Evolutionary conservation across 306 rosid genomes (phyloP).

Genomic region (Alnus glutinosa): DNA sequence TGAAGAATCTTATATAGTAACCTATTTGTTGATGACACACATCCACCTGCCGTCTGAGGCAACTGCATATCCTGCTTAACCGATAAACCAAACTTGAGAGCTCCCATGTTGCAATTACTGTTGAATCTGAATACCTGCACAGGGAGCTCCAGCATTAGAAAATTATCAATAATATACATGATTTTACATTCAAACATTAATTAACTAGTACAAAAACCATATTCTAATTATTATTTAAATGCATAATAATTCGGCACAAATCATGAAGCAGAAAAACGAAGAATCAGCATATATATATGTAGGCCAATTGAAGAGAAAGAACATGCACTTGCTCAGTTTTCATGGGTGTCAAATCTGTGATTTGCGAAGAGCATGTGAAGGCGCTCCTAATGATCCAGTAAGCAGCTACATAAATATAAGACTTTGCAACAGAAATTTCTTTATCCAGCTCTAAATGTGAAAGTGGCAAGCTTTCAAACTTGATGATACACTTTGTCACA

Average conservation of each 20-base stretch:
- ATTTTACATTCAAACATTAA: too few relatives aligned
- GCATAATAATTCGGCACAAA: not conserved
- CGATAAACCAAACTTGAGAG: conserved; percentile 35
- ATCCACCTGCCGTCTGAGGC: conserved; percentile 38
- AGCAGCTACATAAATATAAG: conserved; percentile 42
- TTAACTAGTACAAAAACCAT: too few relatives aligned
- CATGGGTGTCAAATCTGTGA: conserved; percentile 37
- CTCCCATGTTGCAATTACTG: conserved; percentile 44
- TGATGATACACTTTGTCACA: conserved; percentile 53
- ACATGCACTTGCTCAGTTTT: conserved; percentile 71
- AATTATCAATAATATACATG: not conserved
- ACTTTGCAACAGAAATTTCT: conserved; percentile 27
- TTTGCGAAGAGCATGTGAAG: conserved; percentile 52
- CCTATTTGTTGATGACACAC: conserved; percentile 34
- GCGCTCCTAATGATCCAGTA: conserved; percentile 64
- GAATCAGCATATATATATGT: not conserved
- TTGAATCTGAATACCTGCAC: conserved; percentile 39
- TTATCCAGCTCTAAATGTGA: conserved; percentile 31
- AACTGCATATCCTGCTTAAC: conserved; percentile 22
- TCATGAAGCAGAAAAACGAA: not conserved
- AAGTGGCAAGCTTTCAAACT: conserved; percentile 50
- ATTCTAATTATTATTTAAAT: too few relatives aligned
- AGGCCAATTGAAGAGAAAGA: conserved; percentile 44
- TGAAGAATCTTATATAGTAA: conserved; percentile 5
- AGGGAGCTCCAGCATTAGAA: not conserved